Conservation (phyloP, 306 rosid species). For the Begonia loranthoides region DNA sequence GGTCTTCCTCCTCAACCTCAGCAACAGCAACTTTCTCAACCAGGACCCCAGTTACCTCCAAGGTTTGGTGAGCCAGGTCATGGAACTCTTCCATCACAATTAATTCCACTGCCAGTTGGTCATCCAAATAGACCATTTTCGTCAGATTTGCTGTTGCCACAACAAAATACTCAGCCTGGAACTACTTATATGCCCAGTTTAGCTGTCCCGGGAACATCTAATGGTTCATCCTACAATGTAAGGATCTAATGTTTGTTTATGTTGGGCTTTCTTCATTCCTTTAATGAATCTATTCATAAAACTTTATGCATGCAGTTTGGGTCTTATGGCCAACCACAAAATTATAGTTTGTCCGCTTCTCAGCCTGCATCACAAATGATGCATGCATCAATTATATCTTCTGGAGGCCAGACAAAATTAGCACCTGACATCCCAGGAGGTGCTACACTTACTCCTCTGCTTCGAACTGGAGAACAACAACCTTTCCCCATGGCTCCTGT, state of each 20-base stretch:
- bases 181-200: conserved; percentile 44
- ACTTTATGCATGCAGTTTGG: conserved; percentile 39
- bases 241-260: conserved; percentile 15
- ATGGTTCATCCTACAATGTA: conserved; percentile 64
- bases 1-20: conserved; percentile 54
- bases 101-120: conserved; percentile 43
- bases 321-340: conserved; percentile 58
- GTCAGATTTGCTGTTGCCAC: conserved; percentile 43
- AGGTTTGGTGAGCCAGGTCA: conserved; percentile 53
- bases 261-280: background rate
- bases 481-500: conserved; percentile 26
- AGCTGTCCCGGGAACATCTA: conserved; percentile 49
- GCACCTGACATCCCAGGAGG: conserved; percentile 26
- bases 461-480: conserved; percentile 34
- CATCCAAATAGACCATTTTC: conserved; percentile 45
- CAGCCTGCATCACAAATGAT: conserved; percentile 43
- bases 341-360: conserved; percentile 32
- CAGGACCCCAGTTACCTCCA: conserved; percentile 52
- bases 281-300: background rate
- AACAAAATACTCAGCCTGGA: conserved; percentile 42
- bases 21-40: conserved; percentile 54
- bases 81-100: conserved; percentile 34
- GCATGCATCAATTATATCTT: conserved; percentile 35
- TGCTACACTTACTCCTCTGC: conserved; percentile 30
- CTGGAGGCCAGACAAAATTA: conserved; percentile 20